A percentile compares a stretch with the other conserved stretches of the same genome.
Evolutionary conservation across 2,329 filamentous ascomycete genomes (phyloP).

Genomic region (Balansia obtecta): DNA sequence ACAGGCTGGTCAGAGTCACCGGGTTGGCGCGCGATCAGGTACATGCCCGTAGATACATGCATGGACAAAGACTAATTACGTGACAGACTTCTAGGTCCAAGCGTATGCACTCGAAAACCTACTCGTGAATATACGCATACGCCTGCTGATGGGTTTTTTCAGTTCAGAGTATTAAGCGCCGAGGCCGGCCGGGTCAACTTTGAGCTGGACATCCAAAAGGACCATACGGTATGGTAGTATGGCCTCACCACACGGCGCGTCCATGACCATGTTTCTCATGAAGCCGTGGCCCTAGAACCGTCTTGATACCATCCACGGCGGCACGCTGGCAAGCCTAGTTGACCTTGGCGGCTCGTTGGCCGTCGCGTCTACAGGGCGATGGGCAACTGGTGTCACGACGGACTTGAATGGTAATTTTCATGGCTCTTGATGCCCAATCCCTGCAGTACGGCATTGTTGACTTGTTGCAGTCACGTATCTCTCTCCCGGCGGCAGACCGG

Average conservation of each 20-base stretch:
- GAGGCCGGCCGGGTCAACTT: constrained; percentile 58
- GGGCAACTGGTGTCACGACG: constrained; percentile 51
- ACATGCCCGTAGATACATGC: too few relatives aligned
- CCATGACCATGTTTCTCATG: neutral
- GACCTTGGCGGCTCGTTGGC: constrained; percentile 54
- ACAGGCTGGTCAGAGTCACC: too few relatives aligned
- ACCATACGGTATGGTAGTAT: constrained; percentile 51
- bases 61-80: neutral
- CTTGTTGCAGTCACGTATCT: constrained; percentile 48
- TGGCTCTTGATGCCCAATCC: too few relatives aligned
- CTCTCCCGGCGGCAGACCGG: constrained; percentile 42
- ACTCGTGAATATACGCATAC: neutral
- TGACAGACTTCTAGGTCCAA: constrained; percentile 17
- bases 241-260: neutral
- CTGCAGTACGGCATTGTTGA: neutral
- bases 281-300: constrained; percentile 44
- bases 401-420: constrained; percentile 45
- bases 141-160: neutral
- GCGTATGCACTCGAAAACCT: constrained; percentile 3
- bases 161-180: constrained; percentile 58
- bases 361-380: constrained; percentile 51
- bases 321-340: constrained; percentile 66
- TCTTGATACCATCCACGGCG: constrained; percentile 63
- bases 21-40: too few relatives aligned
- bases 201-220: constrained; percentile 59